These are phyloP conservation scores for Colletotrichum noveboracense DNA, from an alignment of 2,329 filamentous ascomycete species.

Conservation along the genomic window DNA sequence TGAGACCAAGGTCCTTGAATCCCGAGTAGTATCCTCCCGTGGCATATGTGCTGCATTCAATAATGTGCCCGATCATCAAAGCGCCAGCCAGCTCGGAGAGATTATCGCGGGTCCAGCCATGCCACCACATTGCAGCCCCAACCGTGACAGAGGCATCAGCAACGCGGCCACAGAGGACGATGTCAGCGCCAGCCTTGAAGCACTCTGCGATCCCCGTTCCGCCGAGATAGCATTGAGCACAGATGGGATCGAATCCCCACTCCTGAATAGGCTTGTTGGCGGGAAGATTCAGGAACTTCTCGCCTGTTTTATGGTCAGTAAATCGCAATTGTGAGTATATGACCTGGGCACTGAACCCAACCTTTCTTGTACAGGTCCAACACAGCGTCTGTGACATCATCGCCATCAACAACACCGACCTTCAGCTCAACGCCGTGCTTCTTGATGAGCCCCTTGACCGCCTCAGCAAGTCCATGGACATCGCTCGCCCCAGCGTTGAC, in stretches of 20 bases:
- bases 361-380: constrained; percentile 26
- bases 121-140: constrained; percentile 57
- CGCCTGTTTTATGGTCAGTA: not conserved
- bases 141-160: constrained; percentile 53
- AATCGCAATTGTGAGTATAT: not conserved
- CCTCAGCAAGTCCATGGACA: constrained; percentile 27
- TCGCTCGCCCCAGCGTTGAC: constrained; percentile 41
- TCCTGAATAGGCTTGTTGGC: constrained; percentile 29
- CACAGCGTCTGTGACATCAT: constrained; percentile 34
- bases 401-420: constrained; percentile 38
- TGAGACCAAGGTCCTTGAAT: constrained; percentile 27
- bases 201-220: constrained; percentile 51
- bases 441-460: constrained; percentile 25
- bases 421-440: constrained; percentile 35
- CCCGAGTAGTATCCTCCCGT: constrained; percentile 36
- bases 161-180: constrained; percentile 47
- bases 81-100: constrained; percentile 25
- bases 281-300: not conserved
- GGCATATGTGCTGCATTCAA: constrained; percentile 29
- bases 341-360: not conserved
- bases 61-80: constrained; percentile 26
- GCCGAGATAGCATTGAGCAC: constrained; percentile 49
- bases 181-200: constrained; percentile 42
- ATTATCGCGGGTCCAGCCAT: constrained; percentile 29
- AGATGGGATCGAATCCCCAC: constrained; percentile 32